Evolutionary conservation across 306 rosid genomes (phyloP), one percentile per base, ranked within the genome.

Genomic region (Medicago lupulina): DNA sequence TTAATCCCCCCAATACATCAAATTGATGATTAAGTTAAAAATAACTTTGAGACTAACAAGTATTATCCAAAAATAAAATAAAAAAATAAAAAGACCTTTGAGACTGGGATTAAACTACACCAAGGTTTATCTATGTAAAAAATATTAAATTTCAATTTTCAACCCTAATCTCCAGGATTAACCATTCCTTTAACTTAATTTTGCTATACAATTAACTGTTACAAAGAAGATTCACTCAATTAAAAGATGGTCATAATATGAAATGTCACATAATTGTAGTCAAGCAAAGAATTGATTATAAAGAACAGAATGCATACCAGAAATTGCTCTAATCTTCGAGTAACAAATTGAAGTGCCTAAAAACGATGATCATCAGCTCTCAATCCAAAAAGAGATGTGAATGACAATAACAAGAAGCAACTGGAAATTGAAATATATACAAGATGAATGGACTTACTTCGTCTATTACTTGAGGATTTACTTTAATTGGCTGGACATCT

Each of bases 251-350:
- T 21, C 49, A 50, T 18, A 64, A 38, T 38, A 76, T 53, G 67
- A 46, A 62, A 70, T 65, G 17, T 69, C 28, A 10, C 14, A 17
- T 58, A 54, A 65, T 47, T 65, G 28, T 1, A 34, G 44, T 54
- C 38, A 70, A 38, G 57, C 11, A 54, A 71, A 39, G 58, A 68
- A 74, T 54, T 46, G 59, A 39, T 13, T 55, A 19, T 64, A 63
- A 31, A 13, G 31, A 78, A 83, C 70, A 79, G 11, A 53, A 76
- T 23, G 36, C 89, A 31, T 87, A 94, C 96, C 97, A 94, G 84
- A 90, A 81, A 91, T 68, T 94, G 98, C 89, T 94, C 98, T 57
- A 94, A 79, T 85, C 98, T 88, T 66, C 97, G 90, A 71, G 84
- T 83, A 69, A 94, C 93, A 80, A 94, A 94, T 84, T 88, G 91